These are phyloP conservation scores for Talaromyces sp. DNA, from an alignment of 2,329 filamentous ascomycete genomes.

Conservation along the genomic window DNA sequence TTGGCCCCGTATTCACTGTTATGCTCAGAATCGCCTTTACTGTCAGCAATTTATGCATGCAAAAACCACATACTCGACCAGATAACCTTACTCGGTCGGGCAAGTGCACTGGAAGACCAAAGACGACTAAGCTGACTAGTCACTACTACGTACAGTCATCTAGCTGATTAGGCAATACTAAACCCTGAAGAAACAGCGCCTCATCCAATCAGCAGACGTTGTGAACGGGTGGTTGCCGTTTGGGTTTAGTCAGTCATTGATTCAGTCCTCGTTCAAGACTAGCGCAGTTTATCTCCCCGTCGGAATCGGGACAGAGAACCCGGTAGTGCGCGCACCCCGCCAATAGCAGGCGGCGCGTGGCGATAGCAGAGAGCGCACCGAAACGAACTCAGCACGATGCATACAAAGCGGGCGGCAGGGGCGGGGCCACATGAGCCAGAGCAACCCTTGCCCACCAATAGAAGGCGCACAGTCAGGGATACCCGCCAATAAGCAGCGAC, in stretches of 20 bases:
- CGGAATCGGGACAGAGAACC: neutral
- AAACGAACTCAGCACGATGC: neutral
- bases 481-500: neutral
- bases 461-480: neutral
- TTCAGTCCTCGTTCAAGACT: neutral
- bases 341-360: neutral
- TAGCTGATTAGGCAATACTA: neutral
- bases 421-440: neutral
- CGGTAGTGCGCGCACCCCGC: neutral
- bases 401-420: neutral
- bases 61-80: neutral
- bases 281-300: neutral
- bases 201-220: neutral
- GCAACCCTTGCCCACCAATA: neutral
- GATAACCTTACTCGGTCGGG: neutral
- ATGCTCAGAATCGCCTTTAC: neutral
- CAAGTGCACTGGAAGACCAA: neutral
- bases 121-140: neutral
- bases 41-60: neutral
- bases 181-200: slow-evolving; percentile 1
- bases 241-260: no score
- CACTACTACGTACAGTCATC: neutral
- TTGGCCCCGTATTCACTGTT: neutral
- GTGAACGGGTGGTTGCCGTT: neutral
- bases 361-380: neutral